phyloP scores from a whole-genome alignment of 345 rosid species.

The Acer saccharum region DNA sequence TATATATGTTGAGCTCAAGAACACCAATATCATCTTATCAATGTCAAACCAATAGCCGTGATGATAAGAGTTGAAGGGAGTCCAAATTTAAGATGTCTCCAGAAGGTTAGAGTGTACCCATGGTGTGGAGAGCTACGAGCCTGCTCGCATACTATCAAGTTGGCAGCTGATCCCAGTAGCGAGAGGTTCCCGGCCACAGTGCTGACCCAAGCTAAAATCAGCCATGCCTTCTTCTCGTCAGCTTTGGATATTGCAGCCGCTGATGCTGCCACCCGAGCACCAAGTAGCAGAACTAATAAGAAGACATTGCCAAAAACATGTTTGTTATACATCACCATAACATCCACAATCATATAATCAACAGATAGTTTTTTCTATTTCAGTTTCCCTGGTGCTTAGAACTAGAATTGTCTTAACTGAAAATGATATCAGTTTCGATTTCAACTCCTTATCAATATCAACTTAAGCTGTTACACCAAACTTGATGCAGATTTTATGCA shows the following conservation, averaged over 20 bases:
- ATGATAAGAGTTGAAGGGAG: conserved; percentile 75
- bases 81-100: conserved; percentile 74
- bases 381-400: too few species aligned
- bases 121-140: conserved; percentile 55
- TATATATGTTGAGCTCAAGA: neutral
- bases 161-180: conserved; percentile 82
- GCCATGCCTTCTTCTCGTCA: conserved; percentile 84
- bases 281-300: conserved; percentile 72
- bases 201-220: conserved; percentile 86
- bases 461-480: too few species aligned
- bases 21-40: conserved; percentile 36
- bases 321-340: neutral
- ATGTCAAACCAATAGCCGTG: conserved; percentile 63
- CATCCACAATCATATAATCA: too few species aligned
- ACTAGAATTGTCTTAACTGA: too few species aligned
- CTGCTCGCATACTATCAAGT: conserved; percentile 91
- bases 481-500: too few species aligned
- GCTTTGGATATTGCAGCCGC: conserved; percentile 54
- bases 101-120: conserved; percentile 66
- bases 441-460: too few species aligned
- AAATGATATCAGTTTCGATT: neutral
- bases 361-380: too few species aligned
- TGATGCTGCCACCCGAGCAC: conserved; percentile 71
- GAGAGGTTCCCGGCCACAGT: conserved; percentile 85
- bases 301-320: neutral